Evolutionary conservation across 2,329 filamentous ascomycete genomes (phyloP).

Genomic region (Fusarium euwallaceae): DNA sequence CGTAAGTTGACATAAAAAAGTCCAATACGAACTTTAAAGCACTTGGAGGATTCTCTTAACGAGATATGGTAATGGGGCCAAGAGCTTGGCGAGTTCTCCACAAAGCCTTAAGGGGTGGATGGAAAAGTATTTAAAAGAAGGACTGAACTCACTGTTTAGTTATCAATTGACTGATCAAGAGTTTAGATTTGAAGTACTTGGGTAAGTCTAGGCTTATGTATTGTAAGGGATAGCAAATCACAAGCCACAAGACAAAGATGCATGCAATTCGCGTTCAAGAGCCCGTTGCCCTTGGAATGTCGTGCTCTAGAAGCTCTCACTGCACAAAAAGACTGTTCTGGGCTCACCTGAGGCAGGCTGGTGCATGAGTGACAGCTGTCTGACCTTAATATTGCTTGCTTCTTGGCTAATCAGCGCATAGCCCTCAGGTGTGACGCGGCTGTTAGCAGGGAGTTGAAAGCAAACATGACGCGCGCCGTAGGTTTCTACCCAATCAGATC

Average conservation of each 20-base stretch:
- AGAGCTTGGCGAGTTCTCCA: neutral
- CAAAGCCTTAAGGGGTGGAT: neutral
- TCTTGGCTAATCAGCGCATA: slow-evolving; percentile 2
- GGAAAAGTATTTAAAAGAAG: neutral
- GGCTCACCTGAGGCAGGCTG: neutral
- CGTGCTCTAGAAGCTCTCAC: neutral
- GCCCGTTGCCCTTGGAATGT: neutral
- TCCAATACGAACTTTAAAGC: neutral
- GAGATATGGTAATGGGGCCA: slow-evolving; percentile 1
- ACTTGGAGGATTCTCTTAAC: neutral
- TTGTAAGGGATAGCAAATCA: neutral
- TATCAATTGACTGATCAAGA: neutral
- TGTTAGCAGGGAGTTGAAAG: neutral
- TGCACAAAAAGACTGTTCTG: neutral
- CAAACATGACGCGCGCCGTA: neutral
- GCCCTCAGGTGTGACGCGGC: neutral
- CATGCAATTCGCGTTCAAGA: neutral
- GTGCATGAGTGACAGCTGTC: neutral
- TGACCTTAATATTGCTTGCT: neutral
- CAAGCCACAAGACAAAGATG: neutral
- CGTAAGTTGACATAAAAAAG: neutral
- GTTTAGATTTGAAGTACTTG: neutral
- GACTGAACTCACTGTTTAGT: neutral
- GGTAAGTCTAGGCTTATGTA: neutral
- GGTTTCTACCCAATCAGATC: neutral